A percentile compares a stretch with the other conserved stretches of the same genome.
These are phyloP conservation scores for Panicum hallii DNA, from an alignment of 202 grass and related monocot genomes.

Conservation along the genomic window DNA sequence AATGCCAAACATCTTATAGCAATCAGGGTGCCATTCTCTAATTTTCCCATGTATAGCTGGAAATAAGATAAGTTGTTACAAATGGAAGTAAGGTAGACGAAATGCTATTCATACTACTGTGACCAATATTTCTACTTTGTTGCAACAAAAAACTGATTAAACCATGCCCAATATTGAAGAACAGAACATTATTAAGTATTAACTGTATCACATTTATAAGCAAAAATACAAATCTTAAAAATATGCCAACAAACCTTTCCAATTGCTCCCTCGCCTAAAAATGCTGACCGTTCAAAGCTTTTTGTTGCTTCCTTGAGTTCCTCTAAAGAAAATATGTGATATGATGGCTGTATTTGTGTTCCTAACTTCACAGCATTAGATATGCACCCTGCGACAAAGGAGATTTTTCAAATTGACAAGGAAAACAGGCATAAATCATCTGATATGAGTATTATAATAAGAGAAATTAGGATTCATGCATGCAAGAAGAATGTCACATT, in stretches of 20 bases:
- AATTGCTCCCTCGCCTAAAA: conserved; percentile 89
- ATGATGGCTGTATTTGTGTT: conserved; percentile 73
- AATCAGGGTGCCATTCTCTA: conserved; percentile 83
- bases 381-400: conserved; percentile 78
- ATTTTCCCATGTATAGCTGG: conserved; percentile 93
- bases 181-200: neutral
- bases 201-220: neutral
- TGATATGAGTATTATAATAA: neutral
- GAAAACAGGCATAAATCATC: conserved; percentile 13
- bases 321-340: conserved; percentile 81
- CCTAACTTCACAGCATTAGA: conserved; percentile 89
- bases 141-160: neutral
- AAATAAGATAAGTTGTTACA: conserved; percentile 45
- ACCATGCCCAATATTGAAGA: no score
- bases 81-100: neutral
- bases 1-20: conserved; percentile 92
- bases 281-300: conserved; percentile 71
- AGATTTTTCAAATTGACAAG: conserved; percentile 13
- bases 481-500: conserved; percentile 1
- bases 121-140: neutral
- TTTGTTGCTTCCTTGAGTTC: conserved; percentile 95
- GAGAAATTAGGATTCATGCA: neutral
- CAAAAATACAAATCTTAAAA: conserved; percentile 9
- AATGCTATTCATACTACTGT: conserved; percentile 13
- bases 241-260: conserved; percentile 75